Conservation (phyloP, 208 protist genomes). For the Acanthamoeba divionensis region DNA sequence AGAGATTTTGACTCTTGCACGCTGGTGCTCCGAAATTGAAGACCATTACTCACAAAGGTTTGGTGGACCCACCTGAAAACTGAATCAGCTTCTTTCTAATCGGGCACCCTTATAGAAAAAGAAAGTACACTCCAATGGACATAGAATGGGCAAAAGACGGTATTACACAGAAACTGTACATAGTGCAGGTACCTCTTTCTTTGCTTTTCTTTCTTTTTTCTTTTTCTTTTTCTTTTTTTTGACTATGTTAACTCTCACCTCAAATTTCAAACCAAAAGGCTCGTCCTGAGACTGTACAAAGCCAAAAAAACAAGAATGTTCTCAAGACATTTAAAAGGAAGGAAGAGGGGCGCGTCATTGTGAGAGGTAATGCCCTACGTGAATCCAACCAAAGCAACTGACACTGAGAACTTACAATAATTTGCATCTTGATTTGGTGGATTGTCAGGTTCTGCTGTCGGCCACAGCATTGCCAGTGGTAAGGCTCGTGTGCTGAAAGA, state of each 20-base stretch:
- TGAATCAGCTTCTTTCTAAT: not conserved
- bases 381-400: too few relatives aligned
- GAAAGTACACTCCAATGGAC: slow-evolving; percentile 55
- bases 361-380: too few relatives aligned
- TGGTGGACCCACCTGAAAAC: not conserved
- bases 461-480: not conserved
- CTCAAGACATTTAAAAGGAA: slow-evolving; percentile 5
- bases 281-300: slow-evolving; percentile 67
- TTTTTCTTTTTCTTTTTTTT: too few relatives aligned
- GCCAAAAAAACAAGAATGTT: not conserved
- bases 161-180: slow-evolving; percentile 37
- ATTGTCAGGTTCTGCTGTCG: too few relatives aligned
- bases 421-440: too few relatives aligned
- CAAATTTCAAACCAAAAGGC: too few relatives aligned
- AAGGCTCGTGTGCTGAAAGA: slow-evolving; percentile 1
- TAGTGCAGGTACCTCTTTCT: slow-evolving; percentile 51
- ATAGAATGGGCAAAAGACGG: slow-evolving; percentile 62
- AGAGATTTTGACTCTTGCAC: slow-evolving; percentile 58
- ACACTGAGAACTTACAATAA: too few relatives aligned
- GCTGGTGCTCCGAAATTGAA: slow-evolving; percentile 56
- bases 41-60: slow-evolving; percentile 54
- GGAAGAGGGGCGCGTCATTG: slow-evolving; percentile 18
- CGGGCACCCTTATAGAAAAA: not conserved
- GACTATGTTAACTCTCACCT: too few relatives aligned
- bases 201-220: too few relatives aligned